Evolutionary conservation across 352 stramenopile genomes (phyloP).

Genomic region (Globisporangium yorkense): DNA sequence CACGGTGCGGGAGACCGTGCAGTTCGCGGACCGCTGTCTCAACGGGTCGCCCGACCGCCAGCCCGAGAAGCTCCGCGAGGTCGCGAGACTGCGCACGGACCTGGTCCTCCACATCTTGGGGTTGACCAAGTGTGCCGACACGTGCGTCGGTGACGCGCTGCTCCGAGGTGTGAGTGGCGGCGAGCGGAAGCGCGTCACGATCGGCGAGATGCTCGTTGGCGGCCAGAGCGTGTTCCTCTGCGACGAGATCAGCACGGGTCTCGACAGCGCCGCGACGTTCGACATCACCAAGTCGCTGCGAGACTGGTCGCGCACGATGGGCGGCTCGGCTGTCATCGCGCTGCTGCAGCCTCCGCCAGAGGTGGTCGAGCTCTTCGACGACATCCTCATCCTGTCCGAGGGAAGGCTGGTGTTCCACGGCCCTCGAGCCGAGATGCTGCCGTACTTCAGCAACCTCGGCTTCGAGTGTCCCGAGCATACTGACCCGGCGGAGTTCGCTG

Average conservation of each 20-base stretch:
- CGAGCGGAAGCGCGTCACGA: constrained; percentile 81
- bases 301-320: constrained; percentile 24
- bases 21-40: constrained; percentile 90
- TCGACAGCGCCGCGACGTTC: constrained; percentile 88
- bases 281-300: constrained; percentile 75
- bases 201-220: constrained; percentile 88
- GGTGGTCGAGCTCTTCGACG: constrained; percentile 91
- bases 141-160: constrained; percentile 68
- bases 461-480: constrained; percentile 26
- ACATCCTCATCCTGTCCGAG: constrained; percentile 84
- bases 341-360: constrained; percentile 62
- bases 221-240: constrained; percentile 59
- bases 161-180: constrained; percentile 84
- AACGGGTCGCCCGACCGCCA: constrained; percentile 19
- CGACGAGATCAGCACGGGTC: constrained; percentile 89
- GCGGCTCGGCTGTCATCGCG: constrained; percentile 28
- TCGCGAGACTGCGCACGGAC: constrained; percentile 42
- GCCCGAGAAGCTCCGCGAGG: constrained; percentile 46
- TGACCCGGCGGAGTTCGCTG: constrained; percentile 29
- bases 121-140: constrained; percentile 72
- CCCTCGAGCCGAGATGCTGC: constrained; percentile 27
- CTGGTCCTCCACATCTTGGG: constrained; percentile 60
- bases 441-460: constrained; percentile 70
- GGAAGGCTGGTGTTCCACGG: constrained; percentile 88
- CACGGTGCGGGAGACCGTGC: constrained; percentile 92